Evolutionary conservation across 2,329 filamentous ascomycete species (phyloP).

Genomic region (Fusarium guadeloupense): DNA sequence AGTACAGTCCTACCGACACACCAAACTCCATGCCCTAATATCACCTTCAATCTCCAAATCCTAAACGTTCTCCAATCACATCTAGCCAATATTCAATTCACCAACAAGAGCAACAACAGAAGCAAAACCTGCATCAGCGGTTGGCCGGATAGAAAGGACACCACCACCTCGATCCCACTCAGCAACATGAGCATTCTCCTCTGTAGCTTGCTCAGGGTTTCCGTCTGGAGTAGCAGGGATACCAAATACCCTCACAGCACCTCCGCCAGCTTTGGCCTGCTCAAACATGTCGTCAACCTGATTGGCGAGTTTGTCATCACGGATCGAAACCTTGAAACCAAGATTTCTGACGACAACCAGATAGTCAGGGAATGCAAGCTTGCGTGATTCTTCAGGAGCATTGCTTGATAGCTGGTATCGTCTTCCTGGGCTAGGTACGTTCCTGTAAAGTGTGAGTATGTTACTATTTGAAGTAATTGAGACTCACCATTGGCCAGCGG

Average conservation of each 20-base stretch:
- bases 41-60: no score
- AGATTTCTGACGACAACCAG: slow-evolving; percentile 28
- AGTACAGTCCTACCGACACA: no score
- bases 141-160: slow-evolving; percentile 16
- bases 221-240: slow-evolving; percentile 31
- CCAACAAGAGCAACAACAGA: slow-evolving; percentile 33
- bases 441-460: slow-evolving; percentile 12
- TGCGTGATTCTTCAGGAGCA: slow-evolving; percentile 29
- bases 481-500: slow-evolving; percentile 23
- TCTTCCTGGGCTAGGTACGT: slow-evolving; percentile 30
- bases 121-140: slow-evolving; percentile 27
- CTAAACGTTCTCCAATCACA: not conserved
- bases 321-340: slow-evolving; percentile 25
- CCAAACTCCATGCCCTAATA: no score
- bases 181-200: slow-evolving; percentile 28
- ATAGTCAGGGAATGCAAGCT: slow-evolving; percentile 33
- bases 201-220: slow-evolving; percentile 19
- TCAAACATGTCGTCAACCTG: slow-evolving; percentile 22
- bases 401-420: slow-evolving; percentile 17
- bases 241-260: slow-evolving; percentile 26
- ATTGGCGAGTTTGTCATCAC: not conserved
- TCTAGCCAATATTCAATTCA: slow-evolving; percentile 19
- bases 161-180: slow-evolving; percentile 23
- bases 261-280: slow-evolving; percentile 12
- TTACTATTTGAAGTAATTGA: fast-evolving